Base-by-base conservation (phyloP, 768 basidiomycete genomes). In the Hortiboletus campestris region DNA sequence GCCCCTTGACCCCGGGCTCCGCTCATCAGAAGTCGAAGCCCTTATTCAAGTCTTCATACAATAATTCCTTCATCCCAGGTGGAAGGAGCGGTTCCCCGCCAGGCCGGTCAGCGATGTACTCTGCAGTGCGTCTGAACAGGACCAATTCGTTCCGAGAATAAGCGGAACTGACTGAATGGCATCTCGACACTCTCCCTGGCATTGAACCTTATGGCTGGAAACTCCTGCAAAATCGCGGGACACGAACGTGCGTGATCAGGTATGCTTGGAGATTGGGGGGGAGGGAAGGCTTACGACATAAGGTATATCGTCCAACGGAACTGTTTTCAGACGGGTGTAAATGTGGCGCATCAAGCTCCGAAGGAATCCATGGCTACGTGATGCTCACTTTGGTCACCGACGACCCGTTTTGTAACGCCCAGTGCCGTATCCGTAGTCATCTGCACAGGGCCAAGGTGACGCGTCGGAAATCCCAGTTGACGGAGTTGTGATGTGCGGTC, bases 401-500 rank as follows among this genome's bases (percentile, higher is more conserved):
- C 85, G 16, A 95, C 87, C 5, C 83, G 72, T 67, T 93, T 94
- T 1, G 93, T 92, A 5, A 97, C 96, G 6, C 89, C 92, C 0
- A 98, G 76, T 1, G 96, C 96, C 2, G 96, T 98, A 72, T 99
- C 96, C 0, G 97, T 99, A 32, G 97, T 98, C 97, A 99, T 99
- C 72, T 99, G 97, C 1, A 93, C 78, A 2, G 85, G 76, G 0
- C 94, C 94, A 9, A 99, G 78, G 70, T 90, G 91, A 32, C 97
- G 82, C 7, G 82, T 82, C 1, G 92, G 90, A 69, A 96, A 99
- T 1, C 94, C 94, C 36, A 94, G 74, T 16, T 79, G 80, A 31
- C 96, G 87, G 35, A 99, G 81, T 67, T 96, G 91, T 2, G 85
- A 82, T 2, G 96, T 99, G 49, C 96, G 80, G 69, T 99, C 96